phyloP scores from a whole-genome alignment of 208 protist species.

The Crithidia mellificae region DNA sequence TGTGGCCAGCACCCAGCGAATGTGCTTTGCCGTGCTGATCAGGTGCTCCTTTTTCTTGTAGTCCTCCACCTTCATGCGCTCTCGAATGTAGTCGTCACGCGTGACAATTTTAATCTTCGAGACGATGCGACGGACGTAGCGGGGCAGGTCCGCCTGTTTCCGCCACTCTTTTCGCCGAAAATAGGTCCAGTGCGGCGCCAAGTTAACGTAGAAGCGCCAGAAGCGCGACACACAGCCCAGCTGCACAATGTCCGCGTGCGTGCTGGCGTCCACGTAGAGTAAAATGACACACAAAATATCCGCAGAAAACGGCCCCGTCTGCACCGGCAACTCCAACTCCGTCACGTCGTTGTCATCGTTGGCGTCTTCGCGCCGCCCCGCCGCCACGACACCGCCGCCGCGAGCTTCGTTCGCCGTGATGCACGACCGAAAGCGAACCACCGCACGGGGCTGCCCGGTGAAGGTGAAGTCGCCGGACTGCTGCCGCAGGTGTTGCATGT shows the following conservation, averaged over 20 bases:
- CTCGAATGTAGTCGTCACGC: conserved; percentile 73
- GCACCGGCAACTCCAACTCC: conserved; percentile 37
- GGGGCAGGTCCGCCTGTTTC: conserved; percentile 52
- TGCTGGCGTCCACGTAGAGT: conserved; percentile 64
- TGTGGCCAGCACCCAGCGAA: conserved; percentile 75
- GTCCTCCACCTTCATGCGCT: conserved; percentile 58
- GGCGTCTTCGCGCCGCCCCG: conserved; percentile 2
- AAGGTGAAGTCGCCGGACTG: conserved; percentile 61
- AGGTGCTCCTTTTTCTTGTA: conserved; percentile 56
- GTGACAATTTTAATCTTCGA: conserved; percentile 81
- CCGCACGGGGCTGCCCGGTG: conserved; percentile 61
- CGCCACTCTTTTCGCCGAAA: conserved; percentile 63
- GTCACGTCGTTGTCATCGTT: not conserved
- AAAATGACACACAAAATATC: conserved; percentile 76
- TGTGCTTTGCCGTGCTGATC: conserved; percentile 53
- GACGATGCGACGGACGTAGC: conserved; percentile 63
- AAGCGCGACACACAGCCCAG: conserved; percentile 68
- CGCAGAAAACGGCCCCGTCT: conserved; percentile 70
- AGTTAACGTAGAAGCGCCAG: conserved; percentile 82
- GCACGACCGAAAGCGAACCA: conserved; percentile 79
- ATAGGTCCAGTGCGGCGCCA: conserved; percentile 84
- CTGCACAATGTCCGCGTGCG: conserved; percentile 55
- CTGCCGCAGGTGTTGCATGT: conserved; percentile 41
- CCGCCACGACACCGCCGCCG: conserved; percentile 5
- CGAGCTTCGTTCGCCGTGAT: conserved; percentile 47